phyloP scores from a whole-genome alignment of 2,329 filamentous ascomycete species.

The Amylocarpus encephaloides region DNA sequence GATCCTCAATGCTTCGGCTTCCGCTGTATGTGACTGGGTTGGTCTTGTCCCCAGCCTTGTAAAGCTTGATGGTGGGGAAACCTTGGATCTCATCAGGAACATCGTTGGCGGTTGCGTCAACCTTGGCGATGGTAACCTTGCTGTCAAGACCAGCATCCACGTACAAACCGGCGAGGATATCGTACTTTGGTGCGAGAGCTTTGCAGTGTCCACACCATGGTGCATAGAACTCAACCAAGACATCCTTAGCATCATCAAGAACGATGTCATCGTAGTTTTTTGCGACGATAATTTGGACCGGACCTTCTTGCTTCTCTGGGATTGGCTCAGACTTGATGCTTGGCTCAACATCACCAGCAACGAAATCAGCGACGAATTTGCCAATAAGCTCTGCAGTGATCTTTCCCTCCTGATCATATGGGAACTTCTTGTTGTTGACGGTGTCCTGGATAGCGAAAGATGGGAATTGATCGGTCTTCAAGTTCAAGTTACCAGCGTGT shows the following conservation, averaged over 20 bases:
- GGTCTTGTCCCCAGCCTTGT: slow-evolving; percentile 82
- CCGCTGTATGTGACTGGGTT: slow-evolving; percentile 82
- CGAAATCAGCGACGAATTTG: slow-evolving; percentile 80
- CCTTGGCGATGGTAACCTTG: slow-evolving; percentile 91
- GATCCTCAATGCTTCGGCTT: slow-evolving; percentile 82
- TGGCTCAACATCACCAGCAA: slow-evolving; percentile 81
- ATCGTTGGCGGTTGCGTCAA: slow-evolving; percentile 93
- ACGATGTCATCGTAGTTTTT: slow-evolving; percentile 91
- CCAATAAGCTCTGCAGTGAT: slow-evolving; percentile 63
- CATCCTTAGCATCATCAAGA: slow-evolving; percentile 91
- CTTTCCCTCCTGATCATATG: slow-evolving; percentile 77
- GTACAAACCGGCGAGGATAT: slow-evolving; percentile 78
- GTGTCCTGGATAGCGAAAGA: slow-evolving; percentile 97
- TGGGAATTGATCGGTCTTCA: slow-evolving; percentile 91
- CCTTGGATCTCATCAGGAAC: slow-evolving; percentile 94
- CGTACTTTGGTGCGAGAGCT: slow-evolving; percentile 92
- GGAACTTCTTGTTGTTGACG: slow-evolving; percentile 94
- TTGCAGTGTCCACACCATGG: slow-evolving; percentile 99
- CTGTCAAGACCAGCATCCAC: slow-evolving; percentile 68
- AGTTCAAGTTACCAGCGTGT: slow-evolving; percentile 94
- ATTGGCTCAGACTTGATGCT: slow-evolving; percentile 98
- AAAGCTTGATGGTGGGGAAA: slow-evolving; percentile 99
- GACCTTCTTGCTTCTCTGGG: slow-evolving; percentile 85
- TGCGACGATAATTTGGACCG: slow-evolving; percentile 83
- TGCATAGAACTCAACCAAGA: slow-evolving; percentile 96